Base-by-base conservation (phyloP, 2,329 filamentous ascomycete species). In the Fusarium tanahbumbuense region DNA sequence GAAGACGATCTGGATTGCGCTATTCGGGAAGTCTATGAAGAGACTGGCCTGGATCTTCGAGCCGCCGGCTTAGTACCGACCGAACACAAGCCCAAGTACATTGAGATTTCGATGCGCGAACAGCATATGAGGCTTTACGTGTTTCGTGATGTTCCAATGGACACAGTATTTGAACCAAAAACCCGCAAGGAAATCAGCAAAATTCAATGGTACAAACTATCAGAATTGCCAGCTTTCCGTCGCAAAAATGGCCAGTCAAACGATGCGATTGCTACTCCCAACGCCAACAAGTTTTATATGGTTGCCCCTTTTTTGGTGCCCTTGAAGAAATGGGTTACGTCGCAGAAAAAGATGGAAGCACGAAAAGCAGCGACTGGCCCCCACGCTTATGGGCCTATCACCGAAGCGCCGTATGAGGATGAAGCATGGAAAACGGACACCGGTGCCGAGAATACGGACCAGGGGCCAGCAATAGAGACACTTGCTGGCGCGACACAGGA, bases 161-260 rank as follows among this genome's bases (percentile, higher is more conserved):
- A 97, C 74, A 95, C 93, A 1, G 80, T 90, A 64, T 99, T 99
- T 76, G 92, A 95, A 79, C 93, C 97, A 6, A 91, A 91, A 73
- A 98, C 96, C 8, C 87, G 97, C 59, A 98, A 98, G 80, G 97
- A 99, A 80, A 99, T 99, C 77, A 97, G 95, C 81, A 97, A 93
- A 81, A 97, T 99, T 64, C 86, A 93, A 77, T 99, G 96, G 96
- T 98, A 97, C 82, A 93, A 90, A 73, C 84, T 99, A 42, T 92
- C 92, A 0, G 94, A 98, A 65, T 86, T 99, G 27, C 95, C 96
- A 1, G 93, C 92, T 0, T 90, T 93, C 74, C 89, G 90, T 58
- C 92, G 92, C 78, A 94, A 91, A 76, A 84, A 84, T 20, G 83
- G 83, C 15, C 85, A 88, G 57, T 77, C 75, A 18, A 86, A 88